A percentile compares a stretch with the other conserved stretches of the same genome.
Evolutionary conservation across 2,329 filamentous ascomycete species (phyloP).

Genomic region (Lithohypha guttulata): DNA sequence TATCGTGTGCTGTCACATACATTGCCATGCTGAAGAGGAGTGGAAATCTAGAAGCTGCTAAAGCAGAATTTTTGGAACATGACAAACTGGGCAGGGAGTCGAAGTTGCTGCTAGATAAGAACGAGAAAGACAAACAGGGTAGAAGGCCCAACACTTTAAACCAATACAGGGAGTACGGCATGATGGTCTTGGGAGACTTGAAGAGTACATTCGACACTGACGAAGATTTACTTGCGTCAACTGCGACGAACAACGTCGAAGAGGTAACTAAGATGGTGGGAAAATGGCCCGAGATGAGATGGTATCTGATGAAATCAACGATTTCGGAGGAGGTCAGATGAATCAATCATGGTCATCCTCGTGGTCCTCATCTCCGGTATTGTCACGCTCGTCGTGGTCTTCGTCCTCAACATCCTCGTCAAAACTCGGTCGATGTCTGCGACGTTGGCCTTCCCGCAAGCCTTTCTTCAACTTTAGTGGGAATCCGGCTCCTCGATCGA

Average conservation of each 20-base stretch:
- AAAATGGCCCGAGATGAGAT: background rate
- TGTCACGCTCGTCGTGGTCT: slow-evolving; percentile 8
- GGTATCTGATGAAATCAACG: background rate
- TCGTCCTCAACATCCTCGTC: slow-evolving; percentile 16
- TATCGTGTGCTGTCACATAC: too few relatives aligned
- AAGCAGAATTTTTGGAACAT: too few relatives aligned
- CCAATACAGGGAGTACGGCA: too few relatives aligned
- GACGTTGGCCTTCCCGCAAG: slow-evolving; percentile 17
- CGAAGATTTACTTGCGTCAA: background rate
- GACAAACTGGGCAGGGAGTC: too few relatives aligned
- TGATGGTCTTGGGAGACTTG: too few relatives aligned
- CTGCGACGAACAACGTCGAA: background rate
- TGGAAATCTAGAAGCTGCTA: too few relatives aligned
- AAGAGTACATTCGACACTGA: too few relatives aligned
- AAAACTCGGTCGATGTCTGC: slow-evolving; percentile 10
- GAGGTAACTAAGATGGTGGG: background rate
- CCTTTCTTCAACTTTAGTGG: slow-evolving; percentile 23
- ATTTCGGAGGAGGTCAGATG: background rate
- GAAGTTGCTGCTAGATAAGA: too few relatives aligned
- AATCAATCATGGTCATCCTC: background rate
- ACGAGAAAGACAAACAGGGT: too few relatives aligned
- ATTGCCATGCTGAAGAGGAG: too few relatives aligned
- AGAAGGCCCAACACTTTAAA: too few relatives aligned
- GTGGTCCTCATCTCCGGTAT: slow-evolving; percentile 8
- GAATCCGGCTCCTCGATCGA: slow-evolving; percentile 20